Conservation (phyloP, 148 eudicot species). For the Chenopodium quinoa region DNA sequence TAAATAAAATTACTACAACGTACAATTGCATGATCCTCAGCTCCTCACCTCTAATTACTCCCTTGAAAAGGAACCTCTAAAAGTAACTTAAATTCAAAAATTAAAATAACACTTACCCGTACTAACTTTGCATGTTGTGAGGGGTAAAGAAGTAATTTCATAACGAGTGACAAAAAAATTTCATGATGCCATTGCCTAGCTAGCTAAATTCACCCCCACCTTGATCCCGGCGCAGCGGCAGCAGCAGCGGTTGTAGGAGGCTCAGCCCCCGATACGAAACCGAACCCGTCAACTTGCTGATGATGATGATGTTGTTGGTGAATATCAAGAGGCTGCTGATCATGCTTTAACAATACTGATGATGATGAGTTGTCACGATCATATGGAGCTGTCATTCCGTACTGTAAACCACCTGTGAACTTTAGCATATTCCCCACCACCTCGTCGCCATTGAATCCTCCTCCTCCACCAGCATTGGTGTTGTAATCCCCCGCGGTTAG, state of each 20-base stretch:
- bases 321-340: constrained; percentile 18
- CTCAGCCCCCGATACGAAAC: constrained; percentile 10
- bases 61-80: background rate
- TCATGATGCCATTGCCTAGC: too few species aligned
- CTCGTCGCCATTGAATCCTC: constrained; percentile 23
- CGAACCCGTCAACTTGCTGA: constrained; percentile 37
- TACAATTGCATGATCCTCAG: constrained; percentile 8
- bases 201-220: constrained; percentile 21
- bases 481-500: constrained; percentile 31
- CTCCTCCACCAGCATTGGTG: constrained; percentile 12
- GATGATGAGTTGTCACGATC: constrained; percentile 40
- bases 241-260: constrained; percentile 14
- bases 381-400: constrained; percentile 29
- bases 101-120: background rate
- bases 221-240: constrained; percentile 20
- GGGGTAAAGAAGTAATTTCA: constrained; percentile 25
- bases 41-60: background rate
- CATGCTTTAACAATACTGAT: constrained; percentile 28
- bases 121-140: constrained; percentile 11
- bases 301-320: constrained; percentile 14
- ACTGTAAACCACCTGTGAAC: constrained; percentile 46
- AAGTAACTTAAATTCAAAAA: background rate
- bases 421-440: constrained; percentile 40
- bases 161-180: background rate
- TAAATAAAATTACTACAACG: constrained; percentile 16